Percentiles rank a stretch among this genome's conserved stretches.
phyloP scores from a whole-genome alignment of 306 rosid species.

The Cucumis hystrix region DNA sequence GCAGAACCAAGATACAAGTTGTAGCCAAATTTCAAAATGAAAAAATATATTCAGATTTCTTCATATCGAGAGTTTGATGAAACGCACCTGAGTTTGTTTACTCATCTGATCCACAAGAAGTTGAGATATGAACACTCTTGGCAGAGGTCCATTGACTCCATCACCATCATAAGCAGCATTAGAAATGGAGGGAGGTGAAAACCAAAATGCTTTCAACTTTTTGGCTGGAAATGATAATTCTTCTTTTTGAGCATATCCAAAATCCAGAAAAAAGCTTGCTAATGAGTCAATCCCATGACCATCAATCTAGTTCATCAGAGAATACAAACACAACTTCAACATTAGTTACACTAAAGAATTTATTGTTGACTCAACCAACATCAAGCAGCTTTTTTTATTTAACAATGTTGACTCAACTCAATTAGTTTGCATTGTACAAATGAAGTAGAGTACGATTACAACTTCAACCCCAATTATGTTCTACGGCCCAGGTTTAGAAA shows the following conservation, averaged over 20 bases:
- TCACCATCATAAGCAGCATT: constrained; percentile 19
- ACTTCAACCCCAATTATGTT: too few species aligned
- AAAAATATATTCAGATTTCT: neutral
- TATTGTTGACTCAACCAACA: too few species aligned
- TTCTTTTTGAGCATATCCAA: constrained; percentile 55
- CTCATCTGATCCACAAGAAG: constrained; percentile 84
- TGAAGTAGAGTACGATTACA: too few species aligned
- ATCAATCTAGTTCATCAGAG: constrained; percentile 38
- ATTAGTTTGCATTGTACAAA: too few species aligned
- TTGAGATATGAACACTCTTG: constrained; percentile 83
- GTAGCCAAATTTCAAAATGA: too few species aligned
- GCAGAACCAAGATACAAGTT: neutral
- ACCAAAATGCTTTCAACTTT: constrained; percentile 84
- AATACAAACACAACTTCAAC: neutral
- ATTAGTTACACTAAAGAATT: neutral
- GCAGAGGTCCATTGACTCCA: constrained; percentile 67
- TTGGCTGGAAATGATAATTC: constrained; percentile 75
- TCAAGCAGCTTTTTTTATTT: too few species aligned
- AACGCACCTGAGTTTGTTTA: constrained; percentile 61
- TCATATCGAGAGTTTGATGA: neutral
- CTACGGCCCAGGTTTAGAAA: too few species aligned
- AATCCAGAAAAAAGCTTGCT: constrained; percentile 65
- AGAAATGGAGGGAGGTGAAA: constrained; percentile 62
- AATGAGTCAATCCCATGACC: constrained; percentile 83
- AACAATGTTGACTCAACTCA: too few species aligned